Evolutionary conservation across 1,284 basidiomycete genomes (phyloP), one percentile per base, ranked within the genome.

Genomic region (Phenoliferia sp.): DNA sequence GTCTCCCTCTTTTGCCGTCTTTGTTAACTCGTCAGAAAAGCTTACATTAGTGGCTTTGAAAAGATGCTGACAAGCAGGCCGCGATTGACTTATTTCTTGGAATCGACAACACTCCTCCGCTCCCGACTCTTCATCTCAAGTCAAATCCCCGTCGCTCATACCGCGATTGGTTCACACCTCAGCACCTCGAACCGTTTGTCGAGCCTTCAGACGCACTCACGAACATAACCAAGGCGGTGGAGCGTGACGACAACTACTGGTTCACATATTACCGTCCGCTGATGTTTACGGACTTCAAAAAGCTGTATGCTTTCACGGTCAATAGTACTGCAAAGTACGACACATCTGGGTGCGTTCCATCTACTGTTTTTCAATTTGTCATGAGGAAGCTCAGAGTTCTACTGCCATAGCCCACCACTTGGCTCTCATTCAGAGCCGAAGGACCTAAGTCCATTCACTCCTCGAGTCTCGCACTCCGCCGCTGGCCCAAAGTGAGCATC

Each of bases 31-130:
- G 29, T 59, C 26, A 7, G 3, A 16, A 22, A 34, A 3, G 5
- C 31, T 17, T 6, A 22, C 22, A n/a, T 32, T 60, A 69, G n/a
- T n/a, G n/a, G n/a, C 22, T 54, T n/a, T n/a, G 22, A 52, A 39
- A 66, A 89, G 94, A 99, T 77, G 94, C 92, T 2, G 96, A 99
- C 80, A 99, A 99, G 79, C 96, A 99, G 80, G 86, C 90, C 0
- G 94, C 96, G 0, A 99, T 98, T 78, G 95, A 99, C 78, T 84
- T 98, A 31, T 99, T 99, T 79, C 86, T 99, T 3, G 94, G 95
- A 17, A 86, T 96, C 3, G 84, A 65, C 50, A 62, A 66, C 4
- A 28, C 64, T 2, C 31, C 60, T 0, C 57, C 70, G 3, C 67
- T 61, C 63, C 73, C 32, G 61, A 73, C 50, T 52, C 73, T 55